Evolutionary conservation across 140 eudicot genomes (phyloP).

Genomic region (Oenanthe javanica): DNA sequence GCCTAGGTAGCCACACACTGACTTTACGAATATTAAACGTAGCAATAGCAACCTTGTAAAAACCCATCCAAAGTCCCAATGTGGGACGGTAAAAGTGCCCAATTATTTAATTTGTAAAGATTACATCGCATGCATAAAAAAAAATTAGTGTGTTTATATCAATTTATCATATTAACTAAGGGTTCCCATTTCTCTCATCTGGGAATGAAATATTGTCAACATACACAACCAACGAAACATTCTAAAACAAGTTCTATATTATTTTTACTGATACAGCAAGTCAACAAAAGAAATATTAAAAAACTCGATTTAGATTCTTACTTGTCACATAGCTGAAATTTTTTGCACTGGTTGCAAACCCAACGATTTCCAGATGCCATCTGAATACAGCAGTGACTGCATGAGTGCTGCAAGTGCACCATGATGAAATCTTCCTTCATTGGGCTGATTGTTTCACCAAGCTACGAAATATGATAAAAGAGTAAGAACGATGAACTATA

Average conservation of each 20-base stretch:
- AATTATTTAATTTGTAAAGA: too few species aligned
- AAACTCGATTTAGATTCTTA: constrained; percentile 22
- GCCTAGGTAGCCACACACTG: neutral
- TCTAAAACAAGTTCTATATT: neutral
- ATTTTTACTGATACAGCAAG: neutral
- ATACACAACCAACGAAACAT: neutral
- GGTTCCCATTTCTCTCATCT: neutral
- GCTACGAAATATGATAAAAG: constrained; percentile 37
- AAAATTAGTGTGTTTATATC: neutral
- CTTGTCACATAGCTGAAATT: constrained; percentile 86
- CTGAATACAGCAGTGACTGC: constrained; percentile 80
- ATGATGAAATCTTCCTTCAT: constrained; percentile 98
- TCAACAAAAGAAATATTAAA: neutral
- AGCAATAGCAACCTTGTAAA: neutral
- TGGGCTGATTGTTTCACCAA: constrained; percentile 81
- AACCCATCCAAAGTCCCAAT: neutral
- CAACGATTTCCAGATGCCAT: constrained; percentile 83
- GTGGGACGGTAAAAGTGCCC: neutral
- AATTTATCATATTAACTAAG: neutral
- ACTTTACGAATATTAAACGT: neutral
- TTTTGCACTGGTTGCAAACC: constrained; percentile 74
- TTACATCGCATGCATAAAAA: neutral
- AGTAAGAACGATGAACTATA: neutral
- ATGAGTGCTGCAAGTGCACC: constrained; percentile 93
- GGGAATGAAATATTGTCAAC: neutral